These are phyloP conservation scores for Annulohypoxylon bovei DNA, from an alignment of 495 filamentous ascomycete species.

Conservation along the genomic window DNA sequence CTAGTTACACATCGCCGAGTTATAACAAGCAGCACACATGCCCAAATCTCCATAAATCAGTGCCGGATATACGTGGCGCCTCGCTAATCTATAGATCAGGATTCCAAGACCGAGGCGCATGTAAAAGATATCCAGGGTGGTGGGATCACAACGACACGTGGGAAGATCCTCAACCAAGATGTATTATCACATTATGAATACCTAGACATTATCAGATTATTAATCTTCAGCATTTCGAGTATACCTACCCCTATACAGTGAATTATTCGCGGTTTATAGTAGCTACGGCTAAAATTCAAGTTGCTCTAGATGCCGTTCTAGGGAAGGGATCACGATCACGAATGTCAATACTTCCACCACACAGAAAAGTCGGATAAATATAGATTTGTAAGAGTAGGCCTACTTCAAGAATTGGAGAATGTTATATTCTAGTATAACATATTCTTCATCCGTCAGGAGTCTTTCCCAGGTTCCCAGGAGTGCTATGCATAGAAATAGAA, in stretches of 20 bases:
- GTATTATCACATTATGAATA: background rate
- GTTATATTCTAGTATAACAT: background rate
- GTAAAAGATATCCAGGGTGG: background rate
- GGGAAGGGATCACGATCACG: background rate
- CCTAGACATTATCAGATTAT: background rate
- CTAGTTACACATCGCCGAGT: slow-evolving; percentile 4
- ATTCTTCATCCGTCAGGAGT: background rate
- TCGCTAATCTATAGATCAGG: slow-evolving; percentile 29
- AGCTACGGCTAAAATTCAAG: too few species aligned
- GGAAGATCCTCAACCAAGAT: background rate
- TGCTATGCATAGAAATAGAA: background rate
- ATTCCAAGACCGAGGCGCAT: background rate
- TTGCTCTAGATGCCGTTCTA: too few species aligned
- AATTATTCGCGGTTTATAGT: background rate
- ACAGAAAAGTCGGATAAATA: background rate
- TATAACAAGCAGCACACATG: background rate
- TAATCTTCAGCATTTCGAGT: too few species aligned
- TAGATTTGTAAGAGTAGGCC: background rate
- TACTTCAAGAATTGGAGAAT: background rate
- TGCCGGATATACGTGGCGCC: slow-evolving; percentile 12
- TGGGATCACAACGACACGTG: background rate
- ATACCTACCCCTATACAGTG: too few species aligned
- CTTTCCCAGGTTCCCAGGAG: background rate
- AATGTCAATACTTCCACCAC: too few species aligned
- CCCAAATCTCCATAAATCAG: background rate